Evolutionary conservation across 1,139 yeast genomes (phyloP).

Genomic region (Yamadazyma mexicana): DNA sequence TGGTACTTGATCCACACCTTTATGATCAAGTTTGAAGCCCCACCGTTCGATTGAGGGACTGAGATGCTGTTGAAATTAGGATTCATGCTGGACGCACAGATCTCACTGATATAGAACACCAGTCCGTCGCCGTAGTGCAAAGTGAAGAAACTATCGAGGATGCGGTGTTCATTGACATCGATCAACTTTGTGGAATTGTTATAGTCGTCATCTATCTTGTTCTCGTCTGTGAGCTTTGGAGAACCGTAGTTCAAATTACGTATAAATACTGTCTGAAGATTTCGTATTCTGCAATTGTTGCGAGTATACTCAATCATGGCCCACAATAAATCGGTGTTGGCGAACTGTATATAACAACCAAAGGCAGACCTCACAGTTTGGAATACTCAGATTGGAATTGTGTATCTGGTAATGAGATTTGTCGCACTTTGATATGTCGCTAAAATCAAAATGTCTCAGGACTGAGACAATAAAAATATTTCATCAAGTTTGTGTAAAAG

Average conservation of each 20-base stretch:
- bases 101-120: slow-evolving; percentile 39
- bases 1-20: slow-evolving; percentile 24
- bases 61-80: slow-evolving; percentile 33
- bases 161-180: slow-evolving; percentile 12
- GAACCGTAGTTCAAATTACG: slow-evolving; percentile 1
- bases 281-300: slow-evolving; percentile 2
- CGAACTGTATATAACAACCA: too few species aligned
- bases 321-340: neutral
- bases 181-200: slow-evolving; percentile 11
- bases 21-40: slow-evolving; percentile 17
- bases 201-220: slow-evolving; percentile 3
- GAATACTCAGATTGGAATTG: too few species aligned
- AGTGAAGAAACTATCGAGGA: slow-evolving; percentile 30
- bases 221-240: neutral
- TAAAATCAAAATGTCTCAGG: neutral
- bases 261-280: slow-evolving; percentile 1
- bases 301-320: neutral
- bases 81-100: slow-evolving; percentile 21
- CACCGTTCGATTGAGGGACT: slow-evolving; percentile 22
- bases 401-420: too few species aligned
- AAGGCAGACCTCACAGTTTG: too few species aligned
- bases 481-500: neutral
- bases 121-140: slow-evolving; percentile 21
- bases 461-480: too few species aligned
- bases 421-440: neutral